Base-by-base conservation (phyloP, 192 early-diverging fungal species). In the Glomus cerebriforme region DNA sequence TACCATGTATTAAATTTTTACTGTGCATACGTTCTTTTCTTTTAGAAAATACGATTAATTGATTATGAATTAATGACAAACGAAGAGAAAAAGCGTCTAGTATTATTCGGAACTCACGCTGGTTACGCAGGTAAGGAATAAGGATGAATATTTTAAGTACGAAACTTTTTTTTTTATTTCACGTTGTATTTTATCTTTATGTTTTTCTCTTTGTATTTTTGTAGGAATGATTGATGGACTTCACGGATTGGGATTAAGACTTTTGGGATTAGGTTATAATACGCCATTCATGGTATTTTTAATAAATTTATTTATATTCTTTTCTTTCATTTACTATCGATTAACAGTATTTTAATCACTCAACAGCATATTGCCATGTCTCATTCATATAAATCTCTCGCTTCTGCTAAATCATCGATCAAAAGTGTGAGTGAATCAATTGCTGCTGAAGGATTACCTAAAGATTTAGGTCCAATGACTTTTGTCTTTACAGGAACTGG, bases 61-160 rank as follows among this genome's bases (percentile, higher is more conserved):
- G 98, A 99, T 86, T 99, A 99, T 79, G 98, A 99, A 83, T 88
- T 98, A 54, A 90, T 99, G 90, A 92, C 90, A 7, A 89, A 98
- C 77, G 91, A 91, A 15, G 63, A 84, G 24, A 83, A 85, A 39
- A 89, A 91, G 72, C 92, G 97, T 13, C 83, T 97, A 59, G 97
- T 99, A 26, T 88, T 95, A 63, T 99, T 99, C 87, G 95, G 96
- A 71, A 92, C 89, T 59, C 94, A 95, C 74, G 98, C 98, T 1
- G 98, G 98, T 10, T 96, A 96, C 74, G 96, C 97, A 17, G 97
- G 95, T 89, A 82, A 59, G 47, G 1, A 71, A 94, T 89, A 82
- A 59, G 47, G 1, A 71, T 39, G 3, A 68, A 24, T 7, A 29
- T 43, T 12, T n/a, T 43, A 43, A 12, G 10, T 17, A 17, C 19